Conservation (phyloP, 2,329 filamentous ascomycete genomes). For the Sporothrix variecibatus region DNA sequence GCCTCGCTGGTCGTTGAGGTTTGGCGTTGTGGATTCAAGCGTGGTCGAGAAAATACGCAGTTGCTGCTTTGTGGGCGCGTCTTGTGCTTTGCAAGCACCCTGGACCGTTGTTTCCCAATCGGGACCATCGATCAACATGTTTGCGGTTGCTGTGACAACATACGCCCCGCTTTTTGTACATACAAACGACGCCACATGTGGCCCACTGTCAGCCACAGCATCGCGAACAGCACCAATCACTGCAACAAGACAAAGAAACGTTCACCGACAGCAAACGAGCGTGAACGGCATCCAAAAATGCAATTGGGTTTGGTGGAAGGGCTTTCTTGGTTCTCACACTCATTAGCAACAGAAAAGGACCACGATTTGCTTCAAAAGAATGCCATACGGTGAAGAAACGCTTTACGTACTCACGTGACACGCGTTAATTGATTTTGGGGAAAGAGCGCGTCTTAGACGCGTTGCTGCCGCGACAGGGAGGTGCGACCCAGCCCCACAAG, state of each 20-base stretch:
- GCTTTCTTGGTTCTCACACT: not conserved
- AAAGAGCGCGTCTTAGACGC: conserved; percentile 29
- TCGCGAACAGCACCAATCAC: not conserved
- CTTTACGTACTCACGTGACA: conserved; percentile 28
- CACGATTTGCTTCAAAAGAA: not conserved
- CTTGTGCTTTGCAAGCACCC: conserved; percentile 12
- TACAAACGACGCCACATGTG: not conserved
- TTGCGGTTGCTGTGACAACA: conserved; percentile 31
- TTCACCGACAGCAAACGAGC: not conserved
- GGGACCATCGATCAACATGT: conserved; percentile 28
- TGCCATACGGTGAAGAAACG: no score
- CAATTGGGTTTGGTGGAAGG: not conserved
- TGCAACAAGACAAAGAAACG: not conserved
- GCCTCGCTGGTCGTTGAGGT: conserved; percentile 9
- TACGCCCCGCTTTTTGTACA: not conserved
- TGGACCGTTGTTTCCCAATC: conserved; percentile 29
- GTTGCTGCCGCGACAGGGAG: conserved; percentile 29
- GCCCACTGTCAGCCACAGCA: not conserved
- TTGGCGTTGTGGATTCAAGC: conserved; percentile 10
- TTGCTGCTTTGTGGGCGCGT: conserved; percentile 24
- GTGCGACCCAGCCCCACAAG: conserved; percentile 26
- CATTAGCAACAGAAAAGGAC: not conserved
- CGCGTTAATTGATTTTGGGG: conserved; percentile 30
- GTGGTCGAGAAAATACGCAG: not conserved
- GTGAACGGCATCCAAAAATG: not conserved